Evolutionary conservation across 345 rosid species (phyloP).

Genomic region (Noccaea bulbosa): DNA sequence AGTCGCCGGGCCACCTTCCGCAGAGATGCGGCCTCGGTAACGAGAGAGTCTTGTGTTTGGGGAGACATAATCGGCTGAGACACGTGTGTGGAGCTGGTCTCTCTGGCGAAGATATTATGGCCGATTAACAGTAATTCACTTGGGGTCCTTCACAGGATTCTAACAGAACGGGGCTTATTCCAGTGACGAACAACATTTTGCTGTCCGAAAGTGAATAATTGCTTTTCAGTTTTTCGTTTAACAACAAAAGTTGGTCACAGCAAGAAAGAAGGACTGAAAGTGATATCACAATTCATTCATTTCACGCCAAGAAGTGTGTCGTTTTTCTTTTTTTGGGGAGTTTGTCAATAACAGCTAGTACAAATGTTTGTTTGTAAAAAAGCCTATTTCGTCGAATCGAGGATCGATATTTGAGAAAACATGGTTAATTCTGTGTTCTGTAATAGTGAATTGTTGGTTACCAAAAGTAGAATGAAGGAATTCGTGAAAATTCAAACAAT

Average conservation of each 20-base stretch:
- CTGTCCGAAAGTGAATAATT: no score
- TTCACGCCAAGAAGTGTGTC: no score
- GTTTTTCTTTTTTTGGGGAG: no score
- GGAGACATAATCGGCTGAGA: conserved; percentile 15
- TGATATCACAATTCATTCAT: no score
- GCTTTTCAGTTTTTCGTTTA: no score
- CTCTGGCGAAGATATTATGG: conserved; percentile 1
- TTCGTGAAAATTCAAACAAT: neutral
- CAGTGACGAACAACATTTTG: neutral
- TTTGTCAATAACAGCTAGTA: no score
- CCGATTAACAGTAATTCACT: conserved; percentile 9
- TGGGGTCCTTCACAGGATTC: neutral
- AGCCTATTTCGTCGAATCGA: neutral
- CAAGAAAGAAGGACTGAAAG: no score
- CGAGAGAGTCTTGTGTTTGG: neutral
- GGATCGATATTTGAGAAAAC: neutral
- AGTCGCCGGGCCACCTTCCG: conserved; percentile 25
- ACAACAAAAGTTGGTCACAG: no score
- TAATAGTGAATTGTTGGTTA: neutral
- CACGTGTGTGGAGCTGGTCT: conserved; percentile 19
- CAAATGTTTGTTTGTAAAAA: no score
- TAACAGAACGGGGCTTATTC: conserved; percentile 18
- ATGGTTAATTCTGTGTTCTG: conserved; percentile 6
- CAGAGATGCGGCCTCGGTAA: conserved; percentile 22
- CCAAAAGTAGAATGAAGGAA: neutral